Evolutionary conservation across 257 asterid genomes (phyloP), one percentile per base, ranked within the genome.

Genomic region (Linaria vulgaris): DNA sequence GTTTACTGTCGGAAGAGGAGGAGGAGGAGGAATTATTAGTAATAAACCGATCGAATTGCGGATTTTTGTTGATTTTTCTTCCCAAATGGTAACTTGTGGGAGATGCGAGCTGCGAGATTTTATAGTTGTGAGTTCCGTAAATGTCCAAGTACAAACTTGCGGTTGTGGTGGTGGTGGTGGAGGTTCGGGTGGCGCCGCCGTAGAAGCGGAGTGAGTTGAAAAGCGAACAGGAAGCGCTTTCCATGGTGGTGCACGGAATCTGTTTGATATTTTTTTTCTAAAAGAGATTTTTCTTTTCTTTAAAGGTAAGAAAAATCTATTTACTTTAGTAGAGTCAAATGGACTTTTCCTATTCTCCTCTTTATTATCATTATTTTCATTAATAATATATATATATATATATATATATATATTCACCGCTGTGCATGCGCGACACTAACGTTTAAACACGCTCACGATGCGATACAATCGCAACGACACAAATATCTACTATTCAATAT

Each of bases 21-120:
- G n/a, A n/a, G n/a, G n/a, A n/a, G n/a, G n/a, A n/a, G n/a, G n/a
- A n/a, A n/a, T n/a, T n/a, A 67, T 44, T 67, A 30, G 53, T 71
- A 69, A 67, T 9, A 48, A 52, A 57, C 38, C 75, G 77, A 79
- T 77, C 71, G 62, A 61, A 68, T 6, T 59, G 82, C 56, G 73
- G 55, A 37, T 52, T 69, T 58, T 77, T 79, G 41, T 69, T 78
- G 70, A 59, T 13, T 64, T 66, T 63, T 64, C 69, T 25, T 61
- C 48, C 50, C 45, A 27, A 43, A 68, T n/a, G 39, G 25, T 25
- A 61, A 37, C 20, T 72, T 61, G 49, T 69, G 11, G 77, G 48
- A 30, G 69, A 74, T 23, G 69, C 63, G 45, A 61, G 61, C 12
- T 54, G 53, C 22, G 76, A 66, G 23, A 21, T 72, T 43, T 24